Percentiles rank a stretch among this genome's conserved stretches.
These are phyloP conservation scores for Porphyrellus cyaneotinctus DNA, from an alignment of 768 basidiomycete genomes.

Conservation along the genomic window DNA sequence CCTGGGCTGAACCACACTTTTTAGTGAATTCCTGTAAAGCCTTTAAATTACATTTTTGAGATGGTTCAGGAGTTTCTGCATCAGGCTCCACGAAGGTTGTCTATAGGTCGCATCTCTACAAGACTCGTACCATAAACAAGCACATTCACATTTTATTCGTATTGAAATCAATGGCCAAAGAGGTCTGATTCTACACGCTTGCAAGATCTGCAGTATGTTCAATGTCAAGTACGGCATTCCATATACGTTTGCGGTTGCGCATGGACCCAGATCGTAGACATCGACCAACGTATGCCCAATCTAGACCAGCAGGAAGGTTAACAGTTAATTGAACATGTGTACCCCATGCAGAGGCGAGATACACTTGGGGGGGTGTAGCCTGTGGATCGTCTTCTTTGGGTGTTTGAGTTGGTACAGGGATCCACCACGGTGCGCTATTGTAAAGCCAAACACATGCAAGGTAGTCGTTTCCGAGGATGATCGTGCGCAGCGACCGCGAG, in stretches of 20 bases:
- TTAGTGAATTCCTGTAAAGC: not conserved
- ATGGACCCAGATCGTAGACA: not conserved
- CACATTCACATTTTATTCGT: too few species aligned
- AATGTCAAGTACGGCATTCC: not conserved
- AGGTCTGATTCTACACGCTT: too few species aligned
- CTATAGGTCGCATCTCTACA: too few species aligned
- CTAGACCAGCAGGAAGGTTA: not conserved
- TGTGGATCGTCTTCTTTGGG: not conserved
- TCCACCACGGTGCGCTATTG: not conserved
- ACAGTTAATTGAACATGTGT: not conserved
- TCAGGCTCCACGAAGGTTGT: too few species aligned
- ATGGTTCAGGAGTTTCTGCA: too few species aligned
- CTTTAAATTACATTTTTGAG: too few species aligned
- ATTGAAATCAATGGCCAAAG: too few species aligned
- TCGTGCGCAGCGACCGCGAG: not conserved
- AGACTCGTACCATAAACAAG: too few species aligned
- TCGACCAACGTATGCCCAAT: not conserved
- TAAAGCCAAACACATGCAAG: not conserved
- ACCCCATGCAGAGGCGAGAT: not conserved
- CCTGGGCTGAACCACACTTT: slow-evolving; percentile 38
- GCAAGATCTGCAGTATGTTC: not conserved
- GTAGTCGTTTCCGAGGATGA: not conserved
- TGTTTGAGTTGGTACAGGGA: not conserved
- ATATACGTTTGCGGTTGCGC: slow-evolving; percentile 3
- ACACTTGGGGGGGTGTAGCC: not conserved